Percentiles rank a stretch among this genome's conserved stretches.
Conservation (phyloP, 345 rosid genomes). For the Syzygium aromaticum region DNA sequence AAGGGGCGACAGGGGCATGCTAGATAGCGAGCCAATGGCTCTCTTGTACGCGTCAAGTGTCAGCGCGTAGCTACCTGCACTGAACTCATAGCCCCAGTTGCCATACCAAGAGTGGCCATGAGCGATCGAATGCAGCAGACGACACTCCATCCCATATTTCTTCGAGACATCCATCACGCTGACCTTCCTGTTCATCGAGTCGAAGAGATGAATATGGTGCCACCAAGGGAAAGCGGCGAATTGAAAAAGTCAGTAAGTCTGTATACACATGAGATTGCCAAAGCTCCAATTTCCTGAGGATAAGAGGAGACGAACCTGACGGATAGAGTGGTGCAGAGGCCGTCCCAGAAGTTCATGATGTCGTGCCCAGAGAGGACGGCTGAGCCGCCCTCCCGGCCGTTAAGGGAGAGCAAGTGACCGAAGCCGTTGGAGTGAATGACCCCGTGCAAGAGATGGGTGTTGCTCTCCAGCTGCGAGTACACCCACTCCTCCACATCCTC, state of each 20-base stretch:
- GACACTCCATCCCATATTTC: conserved; percentile 51
- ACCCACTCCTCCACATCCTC: conserved; percentile 55
- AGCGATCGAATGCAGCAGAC: conserved; percentile 51
- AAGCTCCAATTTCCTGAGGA: background rate
- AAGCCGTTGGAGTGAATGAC: conserved; percentile 69
- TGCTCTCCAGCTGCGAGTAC: conserved; percentile 47
- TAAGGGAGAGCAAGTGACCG: conserved; percentile 61
- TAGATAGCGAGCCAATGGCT: conserved; percentile 38
- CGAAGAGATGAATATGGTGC: background rate
- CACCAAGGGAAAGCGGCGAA: background rate
- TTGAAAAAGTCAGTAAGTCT: background rate
- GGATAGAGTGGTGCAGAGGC: conserved; percentile 37
- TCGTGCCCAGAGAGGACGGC: conserved; percentile 38
- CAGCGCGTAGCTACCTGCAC: conserved; percentile 52
- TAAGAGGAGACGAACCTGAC: conserved; percentile 26
- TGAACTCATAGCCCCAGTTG: conserved; percentile 62
- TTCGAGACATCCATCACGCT: conserved; percentile 72
- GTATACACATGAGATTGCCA: background rate
- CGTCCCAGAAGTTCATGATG: conserved; percentile 76
- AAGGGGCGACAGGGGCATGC: conserved; percentile 29
- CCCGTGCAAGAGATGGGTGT: conserved; percentile 56
- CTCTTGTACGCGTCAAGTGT: conserved; percentile 36
- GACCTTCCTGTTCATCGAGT: conserved; percentile 26
- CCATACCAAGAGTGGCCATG: conserved; percentile 63
- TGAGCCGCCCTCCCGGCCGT: conserved; percentile 75